Base-by-base conservation (phyloP, 352 stramenopile species). In the Peronospora tabacina region DNA sequence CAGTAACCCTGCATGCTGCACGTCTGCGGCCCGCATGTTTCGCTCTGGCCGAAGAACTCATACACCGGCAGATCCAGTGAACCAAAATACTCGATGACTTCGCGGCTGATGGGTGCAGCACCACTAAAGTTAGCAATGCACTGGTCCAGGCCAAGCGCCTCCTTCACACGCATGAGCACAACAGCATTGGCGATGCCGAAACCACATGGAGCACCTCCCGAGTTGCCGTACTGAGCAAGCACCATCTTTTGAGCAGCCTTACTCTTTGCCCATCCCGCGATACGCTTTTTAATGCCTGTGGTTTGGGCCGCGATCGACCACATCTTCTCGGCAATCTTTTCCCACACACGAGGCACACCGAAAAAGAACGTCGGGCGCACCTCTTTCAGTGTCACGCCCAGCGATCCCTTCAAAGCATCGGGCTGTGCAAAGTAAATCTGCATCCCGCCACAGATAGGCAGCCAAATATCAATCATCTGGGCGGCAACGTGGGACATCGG, bases 61-160 rank as follows among this genome's bases (percentile, higher is more conserved):
- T 87, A 94, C 36, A 98, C 82, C 8, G 88, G 90, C 36, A 98
- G 70, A 56, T 98, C 93, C 19, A 98, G 62, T 16, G 89, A 97
- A 44, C 78, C 84, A 58, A 98, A 97, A 69, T 97, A 98, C 28
- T 96, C 75, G 10, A 98, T 65, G 11, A 96, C 86, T 52, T 98
- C 90, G n/a, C 75, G 62, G 47, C 84, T 86, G 51, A 98, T 97
- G 3, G 93, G 93, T 20, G 94, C 94, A 7, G 93, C 94, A 35
- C 78, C 84, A 44, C 64, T 85, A 44, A 87, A 90, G 48, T 49
- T 73, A 11, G 69, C 68, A 41, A 72, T 67, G 55, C 84, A 94
- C 55, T 94, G 78, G 66, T 97, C 87, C 45, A 98, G 60, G 36
- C 93, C 93, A 22, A 97, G 77, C 36, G 82, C 85, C 44, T 89